Conservation (phyloP, 768 basidiomycete genomes). For the Rhodotorula paludigena region DNA sequence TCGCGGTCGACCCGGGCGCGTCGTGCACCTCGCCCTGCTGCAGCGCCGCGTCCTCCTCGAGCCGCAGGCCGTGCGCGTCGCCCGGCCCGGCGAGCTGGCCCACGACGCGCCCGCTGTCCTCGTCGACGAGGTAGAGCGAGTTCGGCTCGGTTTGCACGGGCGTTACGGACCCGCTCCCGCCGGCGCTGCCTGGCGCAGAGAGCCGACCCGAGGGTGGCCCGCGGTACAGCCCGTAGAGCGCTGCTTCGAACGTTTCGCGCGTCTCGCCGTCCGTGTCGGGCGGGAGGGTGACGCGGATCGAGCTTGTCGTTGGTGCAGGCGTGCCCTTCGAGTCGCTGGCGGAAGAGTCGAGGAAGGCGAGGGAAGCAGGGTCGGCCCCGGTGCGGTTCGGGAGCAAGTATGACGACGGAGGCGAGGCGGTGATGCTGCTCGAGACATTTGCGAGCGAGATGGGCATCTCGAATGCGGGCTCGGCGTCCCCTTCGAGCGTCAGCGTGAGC, state of each 20-base stretch:
- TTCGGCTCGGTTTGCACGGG: background rate
- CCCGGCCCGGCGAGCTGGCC: constrained; percentile 19
- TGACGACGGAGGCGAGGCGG: background rate
- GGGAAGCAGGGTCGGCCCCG: constrained; percentile 1
- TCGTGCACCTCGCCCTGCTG: constrained; percentile 1
- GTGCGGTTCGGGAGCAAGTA: constrained; percentile 18
- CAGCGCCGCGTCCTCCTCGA: constrained; percentile 16
- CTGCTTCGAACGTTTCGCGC: constrained; percentile 20
- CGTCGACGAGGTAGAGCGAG: constrained; percentile 33
- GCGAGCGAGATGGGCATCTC: constrained; percentile 13
- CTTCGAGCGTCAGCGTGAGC: background rate
- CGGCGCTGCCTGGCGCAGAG: too few relatives aligned
- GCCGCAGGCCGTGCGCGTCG: background rate
- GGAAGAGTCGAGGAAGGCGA: background rate
- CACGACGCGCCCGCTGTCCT: constrained; percentile 9
- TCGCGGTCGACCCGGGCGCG: background rate
- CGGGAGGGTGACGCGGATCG: background rate
- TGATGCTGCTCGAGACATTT: background rate
- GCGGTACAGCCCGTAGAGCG: constrained; percentile 4
- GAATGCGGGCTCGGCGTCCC: constrained; percentile 1
- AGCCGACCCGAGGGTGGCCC: background rate
- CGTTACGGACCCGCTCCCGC: background rate
- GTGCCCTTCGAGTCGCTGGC: background rate
- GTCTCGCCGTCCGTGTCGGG: background rate
- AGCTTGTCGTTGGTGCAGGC: constrained; percentile 19